These are phyloP conservation scores for Tremella fuciformis DNA, from an alignment of 768 basidiomycete species.

Conservation along the genomic window DNA sequence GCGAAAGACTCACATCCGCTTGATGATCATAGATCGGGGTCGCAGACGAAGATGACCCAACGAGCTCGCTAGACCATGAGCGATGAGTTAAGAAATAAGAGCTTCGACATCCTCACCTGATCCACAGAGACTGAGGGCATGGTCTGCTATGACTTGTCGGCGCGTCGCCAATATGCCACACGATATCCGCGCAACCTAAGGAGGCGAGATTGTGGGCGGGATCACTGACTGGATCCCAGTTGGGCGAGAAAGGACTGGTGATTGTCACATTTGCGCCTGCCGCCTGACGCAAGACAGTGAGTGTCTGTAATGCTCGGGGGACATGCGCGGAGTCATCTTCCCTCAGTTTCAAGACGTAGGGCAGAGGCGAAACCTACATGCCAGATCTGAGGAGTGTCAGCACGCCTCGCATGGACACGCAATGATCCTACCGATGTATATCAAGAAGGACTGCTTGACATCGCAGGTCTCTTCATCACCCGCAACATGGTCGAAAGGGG, in stretches of 20 bases:
- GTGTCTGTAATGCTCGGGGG: neutral
- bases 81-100: neutral
- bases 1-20: conserved; percentile 4
- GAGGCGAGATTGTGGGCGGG: neutral
- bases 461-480: neutral
- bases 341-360: neutral
- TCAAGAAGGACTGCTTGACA: neutral
- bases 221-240: neutral
- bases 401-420: too few species aligned
- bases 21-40: neutral
- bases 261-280: neutral
- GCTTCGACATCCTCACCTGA: neutral
- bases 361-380: neutral
- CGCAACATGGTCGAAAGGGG: neutral
- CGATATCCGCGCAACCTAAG: neutral
- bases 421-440: neutral
- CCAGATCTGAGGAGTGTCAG: neutral
- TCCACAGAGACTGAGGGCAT: conserved; percentile 1
- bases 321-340: neutral
- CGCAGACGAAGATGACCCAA: neutral
- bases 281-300: neutral
- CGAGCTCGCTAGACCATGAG: neutral
- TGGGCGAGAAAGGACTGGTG: conserved; percentile 1
- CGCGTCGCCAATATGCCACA: neutral
- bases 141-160: neutral